Base-by-base conservation (phyloP, 495 filamentous ascomycete genomes). In the Immersiella caudata region DNA sequence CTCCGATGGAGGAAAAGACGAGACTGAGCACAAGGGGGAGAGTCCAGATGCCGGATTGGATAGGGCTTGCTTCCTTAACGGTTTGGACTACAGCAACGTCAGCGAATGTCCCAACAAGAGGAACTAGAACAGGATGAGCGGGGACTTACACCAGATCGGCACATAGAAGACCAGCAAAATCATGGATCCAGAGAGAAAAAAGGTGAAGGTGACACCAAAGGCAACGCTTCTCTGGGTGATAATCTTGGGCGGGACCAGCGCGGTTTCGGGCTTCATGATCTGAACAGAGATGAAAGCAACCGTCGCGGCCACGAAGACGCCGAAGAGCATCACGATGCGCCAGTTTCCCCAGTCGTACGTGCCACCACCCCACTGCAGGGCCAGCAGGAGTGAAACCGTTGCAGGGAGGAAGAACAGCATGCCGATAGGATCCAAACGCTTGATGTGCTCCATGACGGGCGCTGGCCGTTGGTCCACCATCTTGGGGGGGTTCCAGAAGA, bases 361-460 rank as follows among this genome's bases (percentile, higher is more conserved):
- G 11, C 86, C 87, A 0, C 92, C 93, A 60, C 91, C 93, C 93
- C 93, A 97, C 74, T 96, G 92, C 29, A 97, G 80, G 0, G 93
- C 93, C 1, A 96, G 81, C 33, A 96, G 75, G 5, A 94, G 81
- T 67, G 85, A 89, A 60, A 94, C 82, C 22, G 93, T 85, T 11
- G 83, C 84, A 0, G 93, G 91, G 8, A 97, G 72, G 73, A 96
- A 91, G 73, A 91, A 80, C 1, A 86, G 7, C 11, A 88, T 90
- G 7, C 93, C 93, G 7, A 88, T 73, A 4, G 90, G 84, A 75
- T 97, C 93, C 36, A 96, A 78, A 1, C 83, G 82, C 52, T 76
- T 76, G 60, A 88, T 68, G 52, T 88, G 83, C 33, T 75, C 64
- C 65, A 68, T 76, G 36, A 78, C 69, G 8, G 64, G 61, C n/a